Conservation (phyloP, 768 basidiomycete species). For the Boletus coccyginus region DNA sequence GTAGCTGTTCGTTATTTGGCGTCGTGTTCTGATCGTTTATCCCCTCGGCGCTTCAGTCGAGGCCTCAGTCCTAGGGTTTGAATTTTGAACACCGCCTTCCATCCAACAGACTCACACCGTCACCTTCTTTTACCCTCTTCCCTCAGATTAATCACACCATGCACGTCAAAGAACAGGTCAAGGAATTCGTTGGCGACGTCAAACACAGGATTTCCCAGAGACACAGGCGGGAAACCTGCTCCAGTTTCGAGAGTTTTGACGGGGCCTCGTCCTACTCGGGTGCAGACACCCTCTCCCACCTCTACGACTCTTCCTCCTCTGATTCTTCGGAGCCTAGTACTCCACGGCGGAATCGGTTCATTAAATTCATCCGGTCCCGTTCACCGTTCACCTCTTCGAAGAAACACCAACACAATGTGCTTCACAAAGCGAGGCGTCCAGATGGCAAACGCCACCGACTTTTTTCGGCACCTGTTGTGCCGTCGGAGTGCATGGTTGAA, state of each 20-base stretch:
- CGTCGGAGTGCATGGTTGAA: not conserved
- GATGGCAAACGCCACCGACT: conserved; percentile 15
- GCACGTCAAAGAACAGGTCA: conserved; percentile 32
- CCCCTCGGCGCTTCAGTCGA: not conserved
- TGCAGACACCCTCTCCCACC: conserved; percentile 3
- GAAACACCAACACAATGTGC: not conserved
- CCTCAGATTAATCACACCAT: conserved; percentile 6
- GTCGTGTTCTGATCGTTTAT: not conserved
- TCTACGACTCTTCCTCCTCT: conserved; percentile 15
- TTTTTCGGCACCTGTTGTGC: conserved; percentile 14
- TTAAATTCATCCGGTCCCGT: conserved; percentile 15
- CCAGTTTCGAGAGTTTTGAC: conserved; percentile 12
- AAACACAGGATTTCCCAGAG: conserved; percentile 32
- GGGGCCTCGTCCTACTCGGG: conserved; percentile 12
- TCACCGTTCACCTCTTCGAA: conserved; percentile 4
- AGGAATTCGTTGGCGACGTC: conserved; percentile 30
- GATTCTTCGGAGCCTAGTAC: conserved; percentile 2
- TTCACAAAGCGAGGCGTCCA: conserved; percentile 2
- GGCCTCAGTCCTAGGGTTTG: not conserved
- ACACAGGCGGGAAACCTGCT: conserved; percentile 15
- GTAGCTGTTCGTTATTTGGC: not conserved
- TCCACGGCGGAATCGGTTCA: conserved; percentile 7
- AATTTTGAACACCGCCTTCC: not conserved
- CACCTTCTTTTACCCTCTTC: not conserved
- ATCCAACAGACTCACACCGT: not conserved